phyloP scores from a whole-genome alignment of 192 early-diverging fungal species.

The Pilobolus umbonatus region DNA sequence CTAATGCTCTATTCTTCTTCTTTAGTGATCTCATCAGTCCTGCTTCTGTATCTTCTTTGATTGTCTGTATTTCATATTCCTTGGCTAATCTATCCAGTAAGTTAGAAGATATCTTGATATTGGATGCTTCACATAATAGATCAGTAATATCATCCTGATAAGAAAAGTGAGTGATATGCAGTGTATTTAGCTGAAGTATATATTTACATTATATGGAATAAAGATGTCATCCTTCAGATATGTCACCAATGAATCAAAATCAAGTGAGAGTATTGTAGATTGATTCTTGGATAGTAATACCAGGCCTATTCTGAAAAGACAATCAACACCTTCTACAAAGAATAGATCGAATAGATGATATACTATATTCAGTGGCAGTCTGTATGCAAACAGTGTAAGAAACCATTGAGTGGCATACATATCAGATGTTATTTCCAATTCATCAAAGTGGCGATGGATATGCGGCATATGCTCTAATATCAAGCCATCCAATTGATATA shows the following conservation, averaged over 20 bases:
- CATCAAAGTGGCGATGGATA: constrained; percentile 71
- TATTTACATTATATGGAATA: constrained; percentile 11
- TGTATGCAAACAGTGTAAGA: constrained; percentile 98
- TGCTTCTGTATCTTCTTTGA: constrained; percentile 63
- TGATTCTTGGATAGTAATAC: constrained; percentile 12
- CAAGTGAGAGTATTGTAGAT: constrained; percentile 7
- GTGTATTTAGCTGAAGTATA: neutral
- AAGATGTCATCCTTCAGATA: constrained; percentile 17
- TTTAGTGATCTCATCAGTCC: constrained; percentile 55
- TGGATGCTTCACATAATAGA: constrained; percentile 77
- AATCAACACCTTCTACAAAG: constrained; percentile 87
- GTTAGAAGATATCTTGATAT: constrained; percentile 63
- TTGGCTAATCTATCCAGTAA: constrained; percentile 65
- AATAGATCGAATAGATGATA: constrained; percentile 89
- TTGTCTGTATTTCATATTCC: constrained; percentile 61
- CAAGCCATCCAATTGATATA: constrained; percentile 90
- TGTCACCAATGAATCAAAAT: constrained; percentile 11
- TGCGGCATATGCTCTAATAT: constrained; percentile 77
- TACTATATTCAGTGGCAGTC: constrained; percentile 88
- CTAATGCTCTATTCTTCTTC: constrained; percentile 59
- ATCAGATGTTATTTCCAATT: constrained; percentile 76
- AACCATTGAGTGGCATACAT: constrained; percentile 99
- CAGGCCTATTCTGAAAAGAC: constrained; percentile 71
- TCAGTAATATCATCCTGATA: constrained; percentile 56
- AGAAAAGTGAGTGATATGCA: neutral